These are phyloP conservation scores for Sarcodon aspratus DNA, from an alignment of 768 basidiomycete species.

Conservation along the genomic window DNA sequence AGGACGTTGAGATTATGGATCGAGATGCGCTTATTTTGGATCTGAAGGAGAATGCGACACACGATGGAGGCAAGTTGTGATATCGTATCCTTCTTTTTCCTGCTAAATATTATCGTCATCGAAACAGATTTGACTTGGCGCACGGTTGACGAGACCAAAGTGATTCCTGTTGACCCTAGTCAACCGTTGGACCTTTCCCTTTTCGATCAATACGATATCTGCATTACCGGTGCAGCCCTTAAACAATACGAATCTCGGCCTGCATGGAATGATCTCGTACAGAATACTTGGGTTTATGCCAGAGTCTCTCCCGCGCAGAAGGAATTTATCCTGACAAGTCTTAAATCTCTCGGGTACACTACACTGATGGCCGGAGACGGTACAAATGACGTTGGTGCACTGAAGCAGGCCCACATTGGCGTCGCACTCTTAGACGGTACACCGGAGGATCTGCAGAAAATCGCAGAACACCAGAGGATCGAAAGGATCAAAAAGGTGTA, in stretches of 20 bases:
- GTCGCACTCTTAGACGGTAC: constrained; percentile 90
- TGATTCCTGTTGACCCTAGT: constrained; percentile 76
- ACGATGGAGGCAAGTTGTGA: constrained; percentile 46
- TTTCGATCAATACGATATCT: constrained; percentile 87
- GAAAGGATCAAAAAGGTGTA: constrained; percentile 96
- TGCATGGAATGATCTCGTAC: constrained; percentile 74
- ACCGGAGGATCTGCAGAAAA: constrained; percentile 83
- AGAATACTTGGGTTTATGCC: constrained; percentile 97
- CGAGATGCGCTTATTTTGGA: constrained; percentile 91
- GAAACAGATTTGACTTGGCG: constrained; percentile 77
- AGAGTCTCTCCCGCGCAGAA: constrained; percentile 95
- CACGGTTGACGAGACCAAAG: constrained; percentile 82
- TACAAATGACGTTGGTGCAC: constrained; percentile 96
- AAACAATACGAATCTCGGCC: constrained; percentile 69
- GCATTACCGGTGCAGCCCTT: constrained; percentile 90
- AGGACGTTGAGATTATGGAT: constrained; percentile 95
- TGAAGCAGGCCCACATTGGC: constrained; percentile 97
- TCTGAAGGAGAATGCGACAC: constrained; percentile 65
- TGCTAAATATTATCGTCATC: constrained; percentile 1
- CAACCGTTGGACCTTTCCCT: constrained; percentile 69
- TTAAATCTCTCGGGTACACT: constrained; percentile 81
- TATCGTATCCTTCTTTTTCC: not conserved
- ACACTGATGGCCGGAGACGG: constrained; percentile 99
- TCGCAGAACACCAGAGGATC: constrained; percentile 81
- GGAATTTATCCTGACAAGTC: constrained; percentile 85